Evolutionary conservation across 1,284 basidiomycete genomes (phyloP).

Genomic region (Phaffia rhodozyma): DNA sequence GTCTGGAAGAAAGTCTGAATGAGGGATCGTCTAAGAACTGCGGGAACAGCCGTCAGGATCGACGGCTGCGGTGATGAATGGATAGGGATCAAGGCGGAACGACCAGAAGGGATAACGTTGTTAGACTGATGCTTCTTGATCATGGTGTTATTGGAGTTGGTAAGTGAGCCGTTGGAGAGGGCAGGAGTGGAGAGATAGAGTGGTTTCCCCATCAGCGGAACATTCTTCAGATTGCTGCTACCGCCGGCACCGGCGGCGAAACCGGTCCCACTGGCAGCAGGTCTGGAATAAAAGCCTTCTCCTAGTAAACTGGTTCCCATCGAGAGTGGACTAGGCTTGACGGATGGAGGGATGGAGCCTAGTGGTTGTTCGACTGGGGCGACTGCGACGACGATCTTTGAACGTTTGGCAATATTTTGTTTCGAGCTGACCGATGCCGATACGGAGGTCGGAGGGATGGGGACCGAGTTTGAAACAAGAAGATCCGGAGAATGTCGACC

Average conservation of each 20-base stretch:
- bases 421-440: background rate
- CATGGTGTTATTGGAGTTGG: conserved; percentile 21
- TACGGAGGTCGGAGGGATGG: background rate
- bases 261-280: background rate
- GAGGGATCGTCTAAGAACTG: conserved; percentile 16
- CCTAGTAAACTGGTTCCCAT: conserved; percentile 3
- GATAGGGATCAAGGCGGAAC: no score
- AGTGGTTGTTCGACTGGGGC: background rate
- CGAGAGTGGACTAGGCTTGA: background rate
- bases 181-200: background rate
- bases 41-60: conserved; percentile 23
- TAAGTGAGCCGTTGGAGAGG: conserved; percentile 5
- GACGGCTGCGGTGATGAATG: conserved; percentile 17
- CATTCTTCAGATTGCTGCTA: background rate
- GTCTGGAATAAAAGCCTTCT: conserved; percentile 7
- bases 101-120: no score
- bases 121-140: background rate
- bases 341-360: background rate
- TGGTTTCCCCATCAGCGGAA: conserved; percentile 17
- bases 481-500: background rate
- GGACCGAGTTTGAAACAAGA: background rate
- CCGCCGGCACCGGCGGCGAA: background rate
- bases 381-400: background rate
- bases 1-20: conserved; percentile 21
- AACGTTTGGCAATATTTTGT: no score